These are phyloP conservation scores for Zizania palustris DNA, from an alignment of 202 grass and related monocot species.

Conservation along the genomic window DNA sequence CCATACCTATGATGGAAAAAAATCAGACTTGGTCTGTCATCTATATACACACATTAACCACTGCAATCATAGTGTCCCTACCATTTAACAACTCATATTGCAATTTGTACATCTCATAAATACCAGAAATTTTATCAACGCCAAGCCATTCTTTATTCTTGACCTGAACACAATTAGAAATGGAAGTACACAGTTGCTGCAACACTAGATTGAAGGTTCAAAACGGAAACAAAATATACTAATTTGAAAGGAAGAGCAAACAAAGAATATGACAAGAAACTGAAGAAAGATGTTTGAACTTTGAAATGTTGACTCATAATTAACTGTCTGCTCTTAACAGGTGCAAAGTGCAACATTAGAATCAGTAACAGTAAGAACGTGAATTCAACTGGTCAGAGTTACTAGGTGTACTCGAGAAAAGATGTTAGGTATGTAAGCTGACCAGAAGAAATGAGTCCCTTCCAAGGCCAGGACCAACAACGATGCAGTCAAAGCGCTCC, in stretches of 20 bases:
- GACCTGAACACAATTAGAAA: background rate
- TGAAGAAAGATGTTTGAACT: conserved; percentile 19
- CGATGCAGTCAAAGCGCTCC: conserved; percentile 91
- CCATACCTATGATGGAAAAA: background rate
- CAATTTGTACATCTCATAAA: background rate
- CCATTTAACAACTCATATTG: background rate
- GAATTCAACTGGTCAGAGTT: background rate
- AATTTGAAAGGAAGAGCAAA: conserved; percentile 8
- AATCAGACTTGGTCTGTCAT: background rate
- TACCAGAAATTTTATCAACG: conserved; percentile 5
- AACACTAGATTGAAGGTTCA: background rate
- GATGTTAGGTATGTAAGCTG: conserved; percentile 30
- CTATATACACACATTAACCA: background rate
- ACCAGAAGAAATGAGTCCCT: conserved; percentile 96
- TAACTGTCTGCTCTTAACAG: background rate
- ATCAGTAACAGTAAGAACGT: background rate
- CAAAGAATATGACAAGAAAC: background rate
- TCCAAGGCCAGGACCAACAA: conserved; percentile 91
- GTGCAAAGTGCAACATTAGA: background rate
- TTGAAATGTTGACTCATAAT: background rate
- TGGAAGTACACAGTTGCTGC: background rate
- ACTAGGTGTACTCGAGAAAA: conserved; percentile 5
- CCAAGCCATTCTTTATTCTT: conserved; percentile 3
- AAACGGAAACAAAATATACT: background rate
- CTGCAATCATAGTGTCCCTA: background rate